These are phyloP conservation scores for Phyllosticta citriasiana DNA, from an alignment of 2,329 filamentous ascomycete genomes.

Conservation along the genomic window DNA sequence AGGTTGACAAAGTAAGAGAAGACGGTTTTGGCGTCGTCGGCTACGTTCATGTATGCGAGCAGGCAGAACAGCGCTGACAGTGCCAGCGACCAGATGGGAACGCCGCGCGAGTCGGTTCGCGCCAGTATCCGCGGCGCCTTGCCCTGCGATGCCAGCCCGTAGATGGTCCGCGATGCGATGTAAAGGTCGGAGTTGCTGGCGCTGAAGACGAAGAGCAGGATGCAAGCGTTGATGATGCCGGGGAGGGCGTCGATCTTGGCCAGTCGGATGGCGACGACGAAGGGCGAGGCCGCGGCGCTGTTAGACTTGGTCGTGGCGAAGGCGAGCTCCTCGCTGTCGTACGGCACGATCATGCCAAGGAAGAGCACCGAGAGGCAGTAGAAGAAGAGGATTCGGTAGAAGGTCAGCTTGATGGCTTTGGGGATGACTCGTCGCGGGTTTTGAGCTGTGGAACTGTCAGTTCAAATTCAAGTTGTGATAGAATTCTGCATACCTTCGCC, in stretches of 20 bases:
- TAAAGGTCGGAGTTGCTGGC: slow-evolving; percentile 71
- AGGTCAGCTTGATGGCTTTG: slow-evolving; percentile 68
- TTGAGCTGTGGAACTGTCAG: slow-evolving; percentile 45
- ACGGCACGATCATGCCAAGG: slow-evolving; percentile 67
- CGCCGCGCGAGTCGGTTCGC: slow-evolving; percentile 59
- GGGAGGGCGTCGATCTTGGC: slow-evolving; percentile 54
- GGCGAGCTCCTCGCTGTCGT: slow-evolving; percentile 42
- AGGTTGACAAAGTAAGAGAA: slow-evolving; percentile 41
- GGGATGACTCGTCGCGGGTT: slow-evolving; percentile 70
- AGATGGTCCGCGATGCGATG: slow-evolving; percentile 61
- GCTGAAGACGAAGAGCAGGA: slow-evolving; percentile 66
- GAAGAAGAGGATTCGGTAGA: slow-evolving; percentile 74
- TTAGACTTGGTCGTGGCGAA: slow-evolving; percentile 45
- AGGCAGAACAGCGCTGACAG: slow-evolving; percentile 53
- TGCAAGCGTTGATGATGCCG: slow-evolving; percentile 62
- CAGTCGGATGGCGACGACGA: slow-evolving; percentile 61
- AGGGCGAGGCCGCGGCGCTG: slow-evolving; percentile 57
- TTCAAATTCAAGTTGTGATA: not conserved
- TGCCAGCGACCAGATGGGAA: slow-evolving; percentile 57
- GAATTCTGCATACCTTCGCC: slow-evolving; percentile 21
- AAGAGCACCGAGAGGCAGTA: slow-evolving; percentile 66
- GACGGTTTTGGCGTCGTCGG: slow-evolving; percentile 30
- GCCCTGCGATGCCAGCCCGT: slow-evolving; percentile 61
- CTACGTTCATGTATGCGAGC: slow-evolving; percentile 51
- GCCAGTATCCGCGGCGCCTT: slow-evolving; percentile 64